Evolutionary conservation across 2,329 filamentous ascomycete genomes (phyloP).

Genomic region (Penicillium sclerotiorum): DNA sequence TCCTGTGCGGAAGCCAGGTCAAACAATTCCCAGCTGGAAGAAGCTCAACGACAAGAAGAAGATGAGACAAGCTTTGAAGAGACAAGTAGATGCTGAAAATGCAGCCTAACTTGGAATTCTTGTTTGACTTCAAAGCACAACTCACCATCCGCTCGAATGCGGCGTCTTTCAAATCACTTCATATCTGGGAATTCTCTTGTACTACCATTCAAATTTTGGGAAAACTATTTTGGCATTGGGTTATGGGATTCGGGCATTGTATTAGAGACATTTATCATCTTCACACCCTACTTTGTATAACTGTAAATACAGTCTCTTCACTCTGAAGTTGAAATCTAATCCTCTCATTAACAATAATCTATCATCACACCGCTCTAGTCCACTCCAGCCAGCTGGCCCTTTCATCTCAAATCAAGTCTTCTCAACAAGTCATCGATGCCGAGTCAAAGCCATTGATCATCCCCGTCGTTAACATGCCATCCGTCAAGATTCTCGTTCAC

Average conservation of each 20-base stretch:
- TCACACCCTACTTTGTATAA: slow-evolving; percentile 15
- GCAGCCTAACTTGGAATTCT: background rate
- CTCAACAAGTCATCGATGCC: too few relatives aligned
- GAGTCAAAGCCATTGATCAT: too few relatives aligned
- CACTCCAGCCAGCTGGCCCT: too few relatives aligned
- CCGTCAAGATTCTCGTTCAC: too few relatives aligned
- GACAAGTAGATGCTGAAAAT: slow-evolving; percentile 26
- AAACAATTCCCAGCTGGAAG: slow-evolving; percentile 45
- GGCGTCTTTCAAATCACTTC: slow-evolving; percentile 10
- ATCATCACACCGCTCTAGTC: background rate
- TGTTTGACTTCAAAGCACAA: background rate
- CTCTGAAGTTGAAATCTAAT: slow-evolving; percentile 14
- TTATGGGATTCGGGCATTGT: slow-evolving; percentile 16
- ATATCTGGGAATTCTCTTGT: slow-evolving; percentile 14
- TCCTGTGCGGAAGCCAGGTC: slow-evolving; percentile 35
- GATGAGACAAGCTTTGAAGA: slow-evolving; percentile 44
- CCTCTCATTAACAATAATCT: background rate
- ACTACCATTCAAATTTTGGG: slow-evolving; percentile 6
- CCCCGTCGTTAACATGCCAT: too few relatives aligned
- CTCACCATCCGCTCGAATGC: background rate
- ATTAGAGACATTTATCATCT: slow-evolving; percentile 18
- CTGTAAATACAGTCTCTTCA: slow-evolving; percentile 30
- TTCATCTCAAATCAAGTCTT: too few relatives aligned
- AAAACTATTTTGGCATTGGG: slow-evolving; percentile 15
- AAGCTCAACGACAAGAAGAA: slow-evolving; percentile 49